These are phyloP conservation scores for Ustilago tritici DNA, from an alignment of 1,284 basidiomycete genomes.

Conservation along the genomic window DNA sequence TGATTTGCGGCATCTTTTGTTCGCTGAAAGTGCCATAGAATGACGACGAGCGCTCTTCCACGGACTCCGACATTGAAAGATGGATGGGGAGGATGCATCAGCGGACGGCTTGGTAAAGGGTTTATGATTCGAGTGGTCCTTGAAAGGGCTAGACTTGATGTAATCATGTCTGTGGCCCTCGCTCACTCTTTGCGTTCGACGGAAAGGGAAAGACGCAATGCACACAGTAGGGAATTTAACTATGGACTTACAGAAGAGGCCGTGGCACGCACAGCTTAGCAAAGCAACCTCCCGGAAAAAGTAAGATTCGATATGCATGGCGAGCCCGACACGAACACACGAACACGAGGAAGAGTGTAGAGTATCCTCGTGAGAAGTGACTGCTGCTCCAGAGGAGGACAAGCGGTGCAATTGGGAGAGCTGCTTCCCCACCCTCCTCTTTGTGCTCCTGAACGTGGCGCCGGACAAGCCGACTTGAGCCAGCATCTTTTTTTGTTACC, in stretches of 20 bases:
- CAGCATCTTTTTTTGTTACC: background rate
- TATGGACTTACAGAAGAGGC: no score
- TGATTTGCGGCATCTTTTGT: background rate
- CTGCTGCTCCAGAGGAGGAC: background rate
- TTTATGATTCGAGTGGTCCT: background rate
- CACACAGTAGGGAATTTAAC: background rate
- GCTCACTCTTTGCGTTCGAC: no score
- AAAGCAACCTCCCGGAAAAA: conserved; percentile 8
- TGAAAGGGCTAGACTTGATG: conserved; percentile 1
- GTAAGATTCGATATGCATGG: conserved; percentile 14
- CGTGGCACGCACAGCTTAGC: background rate
- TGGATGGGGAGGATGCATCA: background rate
- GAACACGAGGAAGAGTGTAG: background rate
- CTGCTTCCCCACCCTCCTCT: background rate
- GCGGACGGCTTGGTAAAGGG: background rate
- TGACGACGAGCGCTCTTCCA: background rate
- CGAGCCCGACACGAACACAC: conserved; percentile 4
- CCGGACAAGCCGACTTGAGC: background rate
- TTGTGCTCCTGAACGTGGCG: background rate
- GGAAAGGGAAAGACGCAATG: background rate
- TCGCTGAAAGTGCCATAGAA: background rate
- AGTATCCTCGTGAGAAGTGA: background rate
- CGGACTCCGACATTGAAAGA: background rate
- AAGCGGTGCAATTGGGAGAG: no score
- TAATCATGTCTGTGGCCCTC: background rate